phyloP scores from a whole-genome alignment of 176 grass and related monocot genomes.

The Zea luxurians region DNA sequence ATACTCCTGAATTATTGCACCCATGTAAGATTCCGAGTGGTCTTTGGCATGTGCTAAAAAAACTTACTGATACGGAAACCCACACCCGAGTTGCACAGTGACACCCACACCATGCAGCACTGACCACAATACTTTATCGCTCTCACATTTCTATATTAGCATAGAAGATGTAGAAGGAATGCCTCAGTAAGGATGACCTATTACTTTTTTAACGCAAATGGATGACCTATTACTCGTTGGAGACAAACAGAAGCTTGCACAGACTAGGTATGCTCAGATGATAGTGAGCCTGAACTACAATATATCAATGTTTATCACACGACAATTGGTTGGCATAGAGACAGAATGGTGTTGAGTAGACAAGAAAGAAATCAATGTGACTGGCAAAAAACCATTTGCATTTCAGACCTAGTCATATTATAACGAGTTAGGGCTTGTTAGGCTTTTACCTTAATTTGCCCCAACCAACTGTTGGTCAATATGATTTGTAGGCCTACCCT shows the following conservation, averaged over 20 bases:
- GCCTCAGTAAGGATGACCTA: not conserved
- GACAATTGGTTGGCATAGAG: not conserved
- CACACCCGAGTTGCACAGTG: not conserved
- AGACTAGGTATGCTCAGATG: not conserved
- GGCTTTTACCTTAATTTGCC: too few relatives aligned
- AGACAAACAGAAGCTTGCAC: not conserved
- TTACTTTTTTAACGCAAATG: too few relatives aligned
- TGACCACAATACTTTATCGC: not conserved
- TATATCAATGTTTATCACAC: not conserved
- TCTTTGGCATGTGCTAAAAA: not conserved
- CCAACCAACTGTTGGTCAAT: too few relatives aligned
- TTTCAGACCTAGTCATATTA: not conserved
- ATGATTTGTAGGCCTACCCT: too few relatives aligned
- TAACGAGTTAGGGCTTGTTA: too few relatives aligned
- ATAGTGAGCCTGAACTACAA: not conserved
- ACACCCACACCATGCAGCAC: not conserved
- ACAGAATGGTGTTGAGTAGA: not conserved
- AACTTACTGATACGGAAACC: not conserved
- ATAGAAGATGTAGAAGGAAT: not conserved
- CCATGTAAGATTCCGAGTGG: not conserved
- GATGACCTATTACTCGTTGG: not conserved
- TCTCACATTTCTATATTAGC: not conserved
- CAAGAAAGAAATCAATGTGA: not conserved
- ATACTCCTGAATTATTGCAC: not conserved
- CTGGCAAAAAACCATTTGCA: not conserved